These are phyloP conservation scores for Cyberlindnera galapagoensis DNA, from an alignment of 805 yeast species.

Conservation along the genomic window DNA sequence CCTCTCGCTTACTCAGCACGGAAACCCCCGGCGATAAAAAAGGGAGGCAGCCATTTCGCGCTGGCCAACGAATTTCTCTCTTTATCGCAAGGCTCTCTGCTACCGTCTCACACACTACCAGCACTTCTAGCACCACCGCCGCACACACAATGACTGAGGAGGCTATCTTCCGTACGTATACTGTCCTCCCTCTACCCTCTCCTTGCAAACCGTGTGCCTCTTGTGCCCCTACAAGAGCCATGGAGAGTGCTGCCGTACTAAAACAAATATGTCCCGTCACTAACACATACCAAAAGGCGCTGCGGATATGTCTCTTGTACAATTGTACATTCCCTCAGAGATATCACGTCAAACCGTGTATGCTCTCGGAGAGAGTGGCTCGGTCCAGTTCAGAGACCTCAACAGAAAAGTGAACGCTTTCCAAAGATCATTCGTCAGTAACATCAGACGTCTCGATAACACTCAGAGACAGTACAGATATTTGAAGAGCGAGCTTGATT, in stretches of 20 bases:
- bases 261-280: slow-evolving; percentile 5
- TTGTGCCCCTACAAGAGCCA: neutral
- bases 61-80: too few relatives aligned
- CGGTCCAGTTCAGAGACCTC: slow-evolving; percentile 86
- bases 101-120: too few relatives aligned
- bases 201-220: neutral
- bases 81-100: neutral
- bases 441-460: slow-evolving; percentile 77
- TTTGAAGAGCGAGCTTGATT: slow-evolving; percentile 43
- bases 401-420: slow-evolving; percentile 76
- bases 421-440: slow-evolving; percentile 88
- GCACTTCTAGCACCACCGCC: neutral
- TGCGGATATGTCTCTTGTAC: slow-evolving; percentile 96
- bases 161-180: slow-evolving; percentile 34
- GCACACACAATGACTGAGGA: slow-evolving; percentile 26
- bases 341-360: slow-evolving; percentile 81
- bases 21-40: neutral
- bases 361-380: slow-evolving; percentile 79
- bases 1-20: too few relatives aligned
- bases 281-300: slow-evolving; percentile 41
- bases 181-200: neutral
- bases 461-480: slow-evolving; percentile 76
- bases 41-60: slow-evolving; percentile 1
- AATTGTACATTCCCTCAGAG: slow-evolving; percentile 88
- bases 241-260: neutral